Base-by-base conservation (phyloP, 305 asterid species). In the Salvia sclarea region DNA sequence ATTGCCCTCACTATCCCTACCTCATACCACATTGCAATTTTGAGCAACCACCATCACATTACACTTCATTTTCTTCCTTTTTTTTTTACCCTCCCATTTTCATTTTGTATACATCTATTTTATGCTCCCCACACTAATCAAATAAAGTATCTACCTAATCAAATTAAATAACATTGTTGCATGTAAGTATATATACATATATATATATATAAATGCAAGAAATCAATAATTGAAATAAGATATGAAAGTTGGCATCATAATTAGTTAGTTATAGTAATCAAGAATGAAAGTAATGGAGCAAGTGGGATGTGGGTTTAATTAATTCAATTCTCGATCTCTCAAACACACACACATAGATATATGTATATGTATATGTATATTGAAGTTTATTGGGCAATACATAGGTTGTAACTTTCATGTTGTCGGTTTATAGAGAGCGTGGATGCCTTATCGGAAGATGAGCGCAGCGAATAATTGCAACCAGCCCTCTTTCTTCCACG, bases 321-420 rank as follows among this genome's bases (percentile, higher is more conserved):
- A n/a, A n/a, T n/a, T n/a, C n/a, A n/a, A n/a, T n/a, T n/a, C n/a
- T n/a, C n/a, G n/a, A n/a, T n/a, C 45, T 64, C 64, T 28, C 33
- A 25, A 25, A 25, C 31, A 47, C 16, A 56, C 22, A 66, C 30
- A 52, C 10, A 52, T 9, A 25, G 1, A 7, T 1, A 28, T 20
- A 37, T 1, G 17, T 14, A 25, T 24, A 38, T 3, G 41, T 24
- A 21, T 2, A 17, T 13, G 4, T 40, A 11, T 7, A 12, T 16
- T 65, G 76, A 67, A 72, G 72, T 64, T 56, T 80, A 79, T 79
- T 79, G 80, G 80, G 73, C 75, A 71, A 68, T 49, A 37, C 64
- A 76, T 54, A 70, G 81, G 78, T 80, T 74, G 81, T 73, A 80
- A 80, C 84, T 80, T 76, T 80, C 68, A 80, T 70, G 84, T 76